Evolutionary conservation across 2,329 filamentous ascomycete species (phyloP).

Genomic region (Aspergillus jensenii): DNA sequence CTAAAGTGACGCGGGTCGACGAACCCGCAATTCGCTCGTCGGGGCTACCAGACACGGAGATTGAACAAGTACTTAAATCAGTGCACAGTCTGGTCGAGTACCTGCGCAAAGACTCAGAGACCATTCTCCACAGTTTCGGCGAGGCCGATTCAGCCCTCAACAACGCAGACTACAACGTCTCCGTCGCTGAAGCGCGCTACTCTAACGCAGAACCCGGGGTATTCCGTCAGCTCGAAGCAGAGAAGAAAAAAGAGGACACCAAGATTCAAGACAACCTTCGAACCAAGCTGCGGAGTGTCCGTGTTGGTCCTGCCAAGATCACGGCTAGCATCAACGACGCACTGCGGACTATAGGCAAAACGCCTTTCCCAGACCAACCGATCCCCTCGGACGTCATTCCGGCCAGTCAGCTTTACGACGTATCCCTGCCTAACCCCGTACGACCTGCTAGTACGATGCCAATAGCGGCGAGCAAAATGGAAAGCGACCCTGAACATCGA

Average conservation of each 20-base stretch:
- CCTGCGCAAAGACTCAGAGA: constrained; percentile 45
- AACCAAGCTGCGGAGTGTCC: constrained; percentile 43
- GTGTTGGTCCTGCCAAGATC: constrained; percentile 39
- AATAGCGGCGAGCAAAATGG: constrained; percentile 14
- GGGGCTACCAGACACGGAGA: constrained; percentile 35
- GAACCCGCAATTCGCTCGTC: constrained; percentile 31
- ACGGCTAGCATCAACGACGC: constrained; percentile 39
- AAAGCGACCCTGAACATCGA: constrained; percentile 45
- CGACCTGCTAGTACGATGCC: constrained; percentile 26
- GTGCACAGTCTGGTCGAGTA: constrained; percentile 39
- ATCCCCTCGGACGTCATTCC: constrained; percentile 12
- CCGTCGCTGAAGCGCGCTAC: constrained; percentile 53
- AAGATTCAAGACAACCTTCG: constrained; percentile 46
- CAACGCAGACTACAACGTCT: constrained; percentile 53
- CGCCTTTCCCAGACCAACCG: constrained; percentile 20
- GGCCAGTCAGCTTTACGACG: constrained; percentile 14
- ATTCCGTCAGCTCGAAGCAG: constrained; percentile 43
- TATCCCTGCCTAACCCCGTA: constrained; percentile 21
- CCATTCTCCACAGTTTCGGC: constrained; percentile 48
- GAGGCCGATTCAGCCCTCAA: constrained; percentile 52
- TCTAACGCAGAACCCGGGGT: constrained; percentile 44
- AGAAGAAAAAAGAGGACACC: constrained; percentile 50
- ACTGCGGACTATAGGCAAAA: constrained; percentile 36
- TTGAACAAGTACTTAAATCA: constrained; percentile 40
- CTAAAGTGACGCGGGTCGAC: constrained; percentile 42